Base-by-base conservation (phyloP, 2,329 filamentous ascomycete genomes). In the Trichoderma guizhouense region DNA sequence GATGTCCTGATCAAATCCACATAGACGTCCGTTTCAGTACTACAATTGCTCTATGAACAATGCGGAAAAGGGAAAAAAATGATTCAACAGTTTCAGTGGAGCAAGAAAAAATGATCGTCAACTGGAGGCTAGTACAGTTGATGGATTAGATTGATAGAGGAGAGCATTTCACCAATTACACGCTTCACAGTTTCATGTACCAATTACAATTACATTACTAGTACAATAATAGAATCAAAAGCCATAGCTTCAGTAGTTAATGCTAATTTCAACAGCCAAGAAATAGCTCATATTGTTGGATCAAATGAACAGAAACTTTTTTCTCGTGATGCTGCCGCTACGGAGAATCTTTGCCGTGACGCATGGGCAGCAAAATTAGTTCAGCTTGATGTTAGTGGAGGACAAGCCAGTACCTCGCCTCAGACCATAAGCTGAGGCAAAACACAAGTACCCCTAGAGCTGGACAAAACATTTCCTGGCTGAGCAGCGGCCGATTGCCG, bases 401-500 rank as follows among this genome's bases (percentile, higher is more conserved):
- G n/a, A 43, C 18, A n/a, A 30, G 15, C 12, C 2, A 15, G 28
- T 71, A 71, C 68, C n/a, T 64, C 11, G 2, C 2, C 18, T 18
- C 9, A 30, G 15, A 26, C 15, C 7, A 21, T 8, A 14, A 7
- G 24, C 18, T 7, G 5, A 4, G 5, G 21, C 32, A 11, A 9
- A 18, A 1, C 8, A 34, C 9, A 71, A 24, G 68, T 71, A 71
- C 60, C 47, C 1, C 21, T 26, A 32, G n/a, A 47, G 3, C 55
- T 32, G n/a, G 18, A 39, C 15, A 15, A 21, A 71, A 64, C 58
- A 71, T 5, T 26, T 32, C n/a, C 11, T 5, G n/a, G 32, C 34
- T 39, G 26, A 62, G 24, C 55, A 53, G 58, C 68, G 71, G 71
- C 71, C 71, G 69, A 75, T 72, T 67, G 69, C 69, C 69, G 73